phyloP scores from a whole-genome alignment of 208 protist species.

The Acanthamoeba lenticulata region DNA sequence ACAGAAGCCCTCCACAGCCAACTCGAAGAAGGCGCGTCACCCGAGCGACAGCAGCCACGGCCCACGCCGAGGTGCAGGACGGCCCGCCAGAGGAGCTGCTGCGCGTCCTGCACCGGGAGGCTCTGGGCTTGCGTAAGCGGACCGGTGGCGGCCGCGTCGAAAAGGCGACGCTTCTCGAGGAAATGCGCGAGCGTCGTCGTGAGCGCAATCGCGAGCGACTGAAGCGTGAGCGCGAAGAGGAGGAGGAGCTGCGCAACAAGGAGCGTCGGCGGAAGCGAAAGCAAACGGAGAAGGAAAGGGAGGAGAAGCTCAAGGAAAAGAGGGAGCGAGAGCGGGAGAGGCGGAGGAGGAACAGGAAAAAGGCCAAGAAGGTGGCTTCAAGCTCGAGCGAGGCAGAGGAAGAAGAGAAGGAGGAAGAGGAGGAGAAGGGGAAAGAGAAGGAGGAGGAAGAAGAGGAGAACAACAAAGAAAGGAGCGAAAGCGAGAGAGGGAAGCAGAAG shows the following conservation, averaged over 20 bases:
- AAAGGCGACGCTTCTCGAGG: background rate
- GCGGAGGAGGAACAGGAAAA: background rate
- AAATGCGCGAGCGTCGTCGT: background rate
- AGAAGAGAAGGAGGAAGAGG: background rate
- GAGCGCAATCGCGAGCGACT: slow-evolving; percentile 20
- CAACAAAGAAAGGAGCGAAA: background rate
- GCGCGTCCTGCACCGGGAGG: slow-evolving; percentile 23
- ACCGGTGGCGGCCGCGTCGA: background rate
- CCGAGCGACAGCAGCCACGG: background rate
- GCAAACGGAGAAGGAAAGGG: background rate
- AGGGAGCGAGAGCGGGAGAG: background rate
- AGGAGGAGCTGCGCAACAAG: background rate
- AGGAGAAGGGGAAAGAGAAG: background rate
- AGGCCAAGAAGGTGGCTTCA: background rate
- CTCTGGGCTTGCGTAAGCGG: background rate
- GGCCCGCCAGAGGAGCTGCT: slow-evolving; percentile 17
- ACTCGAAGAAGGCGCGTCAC: background rate
- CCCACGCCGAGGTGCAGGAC: background rate
- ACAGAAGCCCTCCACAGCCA: background rate
- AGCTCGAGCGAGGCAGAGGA: background rate
- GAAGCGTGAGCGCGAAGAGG: slow-evolving; percentile 12
- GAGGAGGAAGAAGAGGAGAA: background rate
- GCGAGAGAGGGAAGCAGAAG: background rate
- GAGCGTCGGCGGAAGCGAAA: background rate
- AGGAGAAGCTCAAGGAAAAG: background rate